These are phyloP conservation scores for Fusarium multiceps DNA, from an alignment of 2,329 filamentous ascomycete genomes.

Conservation along the genomic window DNA sequence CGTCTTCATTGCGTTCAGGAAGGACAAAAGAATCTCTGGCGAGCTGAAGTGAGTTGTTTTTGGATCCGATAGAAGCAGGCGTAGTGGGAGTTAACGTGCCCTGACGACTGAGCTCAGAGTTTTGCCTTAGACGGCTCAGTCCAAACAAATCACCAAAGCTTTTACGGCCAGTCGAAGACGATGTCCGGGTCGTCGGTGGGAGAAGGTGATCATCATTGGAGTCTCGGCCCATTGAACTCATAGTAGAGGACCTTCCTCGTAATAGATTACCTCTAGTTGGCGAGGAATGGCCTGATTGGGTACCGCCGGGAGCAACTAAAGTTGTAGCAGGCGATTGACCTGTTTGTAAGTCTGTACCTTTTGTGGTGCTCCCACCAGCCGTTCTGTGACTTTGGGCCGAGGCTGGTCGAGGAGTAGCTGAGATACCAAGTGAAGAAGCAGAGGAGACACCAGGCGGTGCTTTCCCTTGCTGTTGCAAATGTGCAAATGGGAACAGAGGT, in stretches of 20 bases:
- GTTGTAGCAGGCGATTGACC: slow-evolving; percentile 59
- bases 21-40: slow-evolving; percentile 76
- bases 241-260: slow-evolving; percentile 86
- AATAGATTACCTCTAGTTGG: slow-evolving; percentile 70
- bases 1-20: slow-evolving; percentile 84
- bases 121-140: slow-evolving; percentile 81
- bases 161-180: slow-evolving; percentile 89
- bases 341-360: slow-evolving; percentile 30
- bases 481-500: slow-evolving; percentile 84
- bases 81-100: slow-evolving; percentile 76
- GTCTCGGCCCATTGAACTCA: slow-evolving; percentile 81
- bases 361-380: slow-evolving; percentile 34
- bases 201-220: slow-evolving; percentile 77
- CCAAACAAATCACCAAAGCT: slow-evolving; percentile 92
- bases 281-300: slow-evolving; percentile 73
- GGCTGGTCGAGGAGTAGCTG: slow-evolving; percentile 50
- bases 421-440: slow-evolving; percentile 55
- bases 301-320: slow-evolving; percentile 55
- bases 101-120: slow-evolving; percentile 78
- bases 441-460: slow-evolving; percentile 53
- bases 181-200: slow-evolving; percentile 77
- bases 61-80: slow-evolving; percentile 77
- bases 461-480: slow-evolving; percentile 79
- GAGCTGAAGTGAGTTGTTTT: slow-evolving; percentile 85
- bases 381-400: slow-evolving; percentile 50